These are phyloP conservation scores for Striga hermonthica DNA, from an alignment of 305 asterid genomes.

Conservation along the genomic window DNA sequence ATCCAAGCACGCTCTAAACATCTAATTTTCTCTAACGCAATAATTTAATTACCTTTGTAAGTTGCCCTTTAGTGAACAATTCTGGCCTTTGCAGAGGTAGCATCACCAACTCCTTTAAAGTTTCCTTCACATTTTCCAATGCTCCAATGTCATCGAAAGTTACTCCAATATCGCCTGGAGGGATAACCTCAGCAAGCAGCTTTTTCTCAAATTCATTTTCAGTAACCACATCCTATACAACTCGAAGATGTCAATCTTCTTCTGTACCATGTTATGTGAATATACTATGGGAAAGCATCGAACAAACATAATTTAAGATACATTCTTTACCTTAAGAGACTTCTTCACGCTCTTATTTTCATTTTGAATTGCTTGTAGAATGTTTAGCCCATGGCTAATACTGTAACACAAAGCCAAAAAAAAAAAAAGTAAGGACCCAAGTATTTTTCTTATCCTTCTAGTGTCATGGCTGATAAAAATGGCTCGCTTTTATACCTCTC, in stretches of 20 bases:
- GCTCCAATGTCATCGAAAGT: slow-evolving; percentile 90
- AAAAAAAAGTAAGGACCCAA: slow-evolving; percentile 28
- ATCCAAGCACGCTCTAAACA: too few species aligned
- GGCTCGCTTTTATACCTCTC: slow-evolving; percentile 50
- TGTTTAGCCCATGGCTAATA: slow-evolving; percentile 60
- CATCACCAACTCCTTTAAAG: slow-evolving; percentile 89
- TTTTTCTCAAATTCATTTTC: slow-evolving; percentile 89
- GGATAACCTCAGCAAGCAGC: slow-evolving; percentile 84
- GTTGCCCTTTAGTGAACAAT: slow-evolving; percentile 82
- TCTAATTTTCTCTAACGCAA: background rate
- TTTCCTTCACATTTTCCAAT: slow-evolving; percentile 83
- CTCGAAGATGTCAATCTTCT: slow-evolving; percentile 25
- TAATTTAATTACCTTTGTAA: slow-evolving; percentile 57
- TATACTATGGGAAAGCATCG: background rate
- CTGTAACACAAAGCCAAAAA: slow-evolving; percentile 39
- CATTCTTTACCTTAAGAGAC: slow-evolving; percentile 60
- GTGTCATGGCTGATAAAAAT: slow-evolving; percentile 12
- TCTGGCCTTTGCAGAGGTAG: slow-evolving; percentile 92
- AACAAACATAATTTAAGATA: slow-evolving; percentile 21
- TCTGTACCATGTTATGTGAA: slow-evolving; percentile 13
- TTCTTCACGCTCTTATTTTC: slow-evolving; percentile 74
- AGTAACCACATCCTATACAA: slow-evolving; percentile 81
- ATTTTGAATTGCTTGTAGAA: slow-evolving; percentile 65
- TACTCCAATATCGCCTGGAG: slow-evolving; percentile 88
- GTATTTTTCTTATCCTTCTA: slow-evolving; percentile 17